Evolutionary conservation across 495 filamentous ascomycete species (phyloP), one percentile per base, ranked within the genome.

Genomic region (Physcia stellaris): DNA sequence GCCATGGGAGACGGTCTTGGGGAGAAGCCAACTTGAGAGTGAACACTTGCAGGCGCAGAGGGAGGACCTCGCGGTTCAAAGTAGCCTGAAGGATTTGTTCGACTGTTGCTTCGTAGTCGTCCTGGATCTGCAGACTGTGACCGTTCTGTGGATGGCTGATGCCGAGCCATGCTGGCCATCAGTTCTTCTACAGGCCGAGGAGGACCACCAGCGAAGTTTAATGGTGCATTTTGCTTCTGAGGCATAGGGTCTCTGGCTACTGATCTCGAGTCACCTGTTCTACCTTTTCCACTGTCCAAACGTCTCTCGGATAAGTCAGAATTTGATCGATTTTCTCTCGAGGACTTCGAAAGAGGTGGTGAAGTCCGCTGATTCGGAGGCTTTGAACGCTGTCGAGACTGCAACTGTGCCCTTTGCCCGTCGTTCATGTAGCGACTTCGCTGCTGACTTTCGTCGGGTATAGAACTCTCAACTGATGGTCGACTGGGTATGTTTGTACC

Each of bases 391-490:
- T n/a, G n/a, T n/a, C n/a, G n/a, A n/a, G n/a, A n/a, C n/a, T n/a
- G n/a, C n/a, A n/a, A n/a, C n/a, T n/a, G n/a, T n/a, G n/a, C n/a
- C 16, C 35, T n/a, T 6, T 21, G 35, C 22, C 19, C 28, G 12
- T 17, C 35, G 18, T 23, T 37, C 35, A n/a, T 26, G 22, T 18
- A 12, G 5, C 11, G 12, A 4, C 15, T 15, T 27, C 35, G 19
- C 22, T 24, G 24, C 12, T 37, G 22, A 13, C 22, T 37, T n/a
- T 21, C 29, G 33, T 80, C 74, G 0, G 79, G 80, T 35, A 64
- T 68, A 30, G 77, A 79, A 18, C 76, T 67, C 34, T 77, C 73
- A 21, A 75, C 58, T 3, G 61, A 50, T 6, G 53, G 46, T 44
- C 55, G 54, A n/a, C n/a, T n/a, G n/a, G n/a, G n/a, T n/a, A n/a